Evolutionary conservation across 176 grass and related monocot species (phyloP).

Genomic region (Rhynchospora tenuis): DNA sequence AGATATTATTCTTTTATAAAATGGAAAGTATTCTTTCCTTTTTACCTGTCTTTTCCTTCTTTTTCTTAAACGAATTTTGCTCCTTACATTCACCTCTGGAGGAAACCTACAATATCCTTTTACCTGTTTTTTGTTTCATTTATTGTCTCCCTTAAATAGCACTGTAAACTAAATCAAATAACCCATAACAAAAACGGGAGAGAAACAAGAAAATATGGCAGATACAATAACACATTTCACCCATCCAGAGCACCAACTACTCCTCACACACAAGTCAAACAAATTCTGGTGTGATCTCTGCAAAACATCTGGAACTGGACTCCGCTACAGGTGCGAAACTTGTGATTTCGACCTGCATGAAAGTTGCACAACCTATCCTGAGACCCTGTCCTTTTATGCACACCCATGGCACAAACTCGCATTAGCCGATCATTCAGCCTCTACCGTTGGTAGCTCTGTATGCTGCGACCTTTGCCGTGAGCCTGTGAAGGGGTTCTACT

Average conservation of each 20-base stretch:
- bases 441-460: neutral
- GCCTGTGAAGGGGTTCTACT: neutral
- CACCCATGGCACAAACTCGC: neutral
- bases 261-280: neutral
- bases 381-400: slow-evolving; percentile 1
- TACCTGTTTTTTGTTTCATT: neutral
- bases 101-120: neutral
- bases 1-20: neutral
- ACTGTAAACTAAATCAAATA: neutral
- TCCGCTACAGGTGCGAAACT: neutral
- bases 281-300: neutral
- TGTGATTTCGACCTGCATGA: slow-evolving; percentile 17
- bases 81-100: neutral
- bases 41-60: neutral
- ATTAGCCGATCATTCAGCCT: neutral
- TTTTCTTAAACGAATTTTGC: neutral
- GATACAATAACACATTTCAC: neutral
- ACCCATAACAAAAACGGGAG: neutral
- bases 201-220: neutral
- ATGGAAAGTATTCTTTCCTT: neutral
- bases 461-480: slow-evolving; percentile 11
- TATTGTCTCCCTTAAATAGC: neutral
- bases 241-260: neutral
- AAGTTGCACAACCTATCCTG: slow-evolving; percentile 7
- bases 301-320: neutral